phyloP scores from a whole-genome alignment of 2,329 filamentous ascomycete genomes.

The Leptosphaerulina australis region DNA sequence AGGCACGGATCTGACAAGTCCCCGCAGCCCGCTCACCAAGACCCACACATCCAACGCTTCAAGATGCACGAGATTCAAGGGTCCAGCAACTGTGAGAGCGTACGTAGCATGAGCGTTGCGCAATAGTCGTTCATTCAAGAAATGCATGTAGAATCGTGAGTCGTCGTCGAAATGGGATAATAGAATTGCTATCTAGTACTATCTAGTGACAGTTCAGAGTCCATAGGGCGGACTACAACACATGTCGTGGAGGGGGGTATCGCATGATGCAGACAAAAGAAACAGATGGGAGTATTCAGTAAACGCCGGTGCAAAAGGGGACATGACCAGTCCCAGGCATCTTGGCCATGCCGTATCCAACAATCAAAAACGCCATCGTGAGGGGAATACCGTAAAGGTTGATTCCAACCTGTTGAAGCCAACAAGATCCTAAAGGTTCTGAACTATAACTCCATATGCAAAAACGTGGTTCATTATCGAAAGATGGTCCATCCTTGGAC shows the following conservation, averaged over 20 bases:
- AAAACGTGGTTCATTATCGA: slow-evolving; percentile 31
- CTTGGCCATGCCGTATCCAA: slow-evolving; percentile 27
- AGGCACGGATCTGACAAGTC: slow-evolving; percentile 23
- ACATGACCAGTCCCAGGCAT: slow-evolving; percentile 16
- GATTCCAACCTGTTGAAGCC: slow-evolving; percentile 29
- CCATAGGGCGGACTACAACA: slow-evolving; percentile 23
- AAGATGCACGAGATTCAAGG: background rate
- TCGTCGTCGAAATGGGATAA: background rate
- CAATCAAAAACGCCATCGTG: slow-evolving; percentile 37
- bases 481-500: slow-evolving; percentile 1
- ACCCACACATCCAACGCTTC: slow-evolving; percentile 22
- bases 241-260: slow-evolving; percentile 25
- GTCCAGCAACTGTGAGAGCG: background rate
- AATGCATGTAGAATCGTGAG: background rate
- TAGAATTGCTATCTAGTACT: slow-evolving; percentile 14
- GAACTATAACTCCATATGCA: slow-evolving; percentile 31
- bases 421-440: slow-evolving; percentile 27
- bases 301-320: slow-evolving; percentile 23
- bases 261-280: slow-evolving; percentile 27
- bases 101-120: background rate
- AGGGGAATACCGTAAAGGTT: slow-evolving; percentile 14
- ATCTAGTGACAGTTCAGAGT: slow-evolving; percentile 13
- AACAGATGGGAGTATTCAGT: slow-evolving; percentile 13
- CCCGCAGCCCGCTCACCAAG: slow-evolving; percentile 18
- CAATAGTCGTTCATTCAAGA: background rate